These are phyloP conservation scores for Plantago ovata DNA, from an alignment of 257 asterid genomes.

Conservation along the genomic window DNA sequence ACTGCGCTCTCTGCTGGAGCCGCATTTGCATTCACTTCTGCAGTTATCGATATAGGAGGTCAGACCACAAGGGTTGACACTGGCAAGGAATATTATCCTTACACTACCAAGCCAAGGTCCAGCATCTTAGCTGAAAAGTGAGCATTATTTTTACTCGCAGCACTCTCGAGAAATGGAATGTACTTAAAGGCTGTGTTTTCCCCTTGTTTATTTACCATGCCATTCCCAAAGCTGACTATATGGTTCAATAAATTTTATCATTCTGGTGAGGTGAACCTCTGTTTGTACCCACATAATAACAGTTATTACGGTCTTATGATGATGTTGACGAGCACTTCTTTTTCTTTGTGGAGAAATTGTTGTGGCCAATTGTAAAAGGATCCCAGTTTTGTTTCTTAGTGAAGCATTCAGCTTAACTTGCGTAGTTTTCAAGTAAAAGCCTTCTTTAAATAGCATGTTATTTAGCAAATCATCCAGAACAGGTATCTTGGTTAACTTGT, in stretches of 20 bases:
- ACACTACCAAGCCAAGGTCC: slow-evolving; percentile 72
- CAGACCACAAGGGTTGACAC: slow-evolving; percentile 67
- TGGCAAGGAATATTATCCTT: slow-evolving; percentile 79
- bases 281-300: slow-evolving; percentile 7
- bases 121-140: slow-evolving; percentile 26
- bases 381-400: slow-evolving; percentile 1
- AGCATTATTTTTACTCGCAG: background rate
- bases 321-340: too few species aligned
- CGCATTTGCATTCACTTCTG: slow-evolving; percentile 71
- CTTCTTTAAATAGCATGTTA: too few species aligned
- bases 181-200: slow-evolving; percentile 22
- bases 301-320: background rate
- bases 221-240: slow-evolving; percentile 18
- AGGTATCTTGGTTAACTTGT: too few species aligned
- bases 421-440: too few species aligned
- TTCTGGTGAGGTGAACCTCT: slow-evolving; percentile 18
- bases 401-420: too few species aligned
- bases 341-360: background rate
- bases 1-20: slow-evolving; percentile 81
- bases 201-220: slow-evolving; percentile 6
- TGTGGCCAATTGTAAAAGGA: slow-evolving; percentile 13
- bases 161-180: slow-evolving; percentile 16
- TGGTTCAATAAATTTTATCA: slow-evolving; percentile 23
- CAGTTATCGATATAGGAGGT: slow-evolving; percentile 64
- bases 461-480: too few species aligned